Percentiles rank a stretch among this genome's conserved stretches.
phyloP scores from a whole-genome alignment of 192 early-diverging fungal genomes.

The Coemansia sp. region DNA sequence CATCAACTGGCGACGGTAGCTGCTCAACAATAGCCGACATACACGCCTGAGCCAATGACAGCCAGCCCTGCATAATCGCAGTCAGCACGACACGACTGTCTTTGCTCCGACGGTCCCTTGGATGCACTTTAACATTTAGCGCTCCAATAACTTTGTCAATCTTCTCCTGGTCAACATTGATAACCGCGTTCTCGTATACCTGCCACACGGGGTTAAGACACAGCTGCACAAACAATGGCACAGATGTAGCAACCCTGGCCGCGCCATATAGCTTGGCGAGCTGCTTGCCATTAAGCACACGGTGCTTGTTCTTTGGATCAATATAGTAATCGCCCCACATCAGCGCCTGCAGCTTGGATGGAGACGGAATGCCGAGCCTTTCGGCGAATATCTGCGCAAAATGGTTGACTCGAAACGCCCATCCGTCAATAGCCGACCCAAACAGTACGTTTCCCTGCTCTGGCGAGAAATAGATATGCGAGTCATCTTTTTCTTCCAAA shows the following conservation, averaged over 20 bases:
- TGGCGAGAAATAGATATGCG: constrained; percentile 93
- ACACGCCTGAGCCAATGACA: constrained; percentile 85
- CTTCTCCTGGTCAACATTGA: constrained; percentile 71
- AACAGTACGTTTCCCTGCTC: constrained; percentile 96
- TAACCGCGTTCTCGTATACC: constrained; percentile 78
- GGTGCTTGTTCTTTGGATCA: constrained; percentile 90
- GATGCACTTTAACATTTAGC: constrained; percentile 83
- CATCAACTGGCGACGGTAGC: constrained; percentile 78
- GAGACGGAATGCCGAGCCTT: constrained; percentile 61
- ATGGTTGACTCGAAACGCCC: constrained; percentile 93
- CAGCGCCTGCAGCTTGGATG: constrained; percentile 65
- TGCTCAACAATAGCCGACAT: constrained; percentile 85
- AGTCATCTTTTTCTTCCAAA: constrained; percentile 88
- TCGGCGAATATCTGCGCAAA: constrained; percentile 90
- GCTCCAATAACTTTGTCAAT: constrained; percentile 90
- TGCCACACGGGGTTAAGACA: constrained; percentile 93
- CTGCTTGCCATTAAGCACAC: constrained; percentile 80
- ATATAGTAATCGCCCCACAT: constrained; percentile 98
- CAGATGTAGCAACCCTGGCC: constrained; percentile 26
- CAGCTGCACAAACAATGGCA: constrained; percentile 94
- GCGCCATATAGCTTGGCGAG: constrained; percentile 68
- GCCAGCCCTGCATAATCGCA: constrained; percentile 90
- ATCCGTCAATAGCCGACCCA: constrained; percentile 92
- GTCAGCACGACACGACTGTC: constrained; percentile 73
- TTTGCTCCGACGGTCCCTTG: constrained; percentile 84